A percentile compares a stretch with the other conserved stretches of the same genome.
Conservation (phyloP, 2,329 filamentous ascomycete genomes). For the Colletotrichum sp. region DNA sequence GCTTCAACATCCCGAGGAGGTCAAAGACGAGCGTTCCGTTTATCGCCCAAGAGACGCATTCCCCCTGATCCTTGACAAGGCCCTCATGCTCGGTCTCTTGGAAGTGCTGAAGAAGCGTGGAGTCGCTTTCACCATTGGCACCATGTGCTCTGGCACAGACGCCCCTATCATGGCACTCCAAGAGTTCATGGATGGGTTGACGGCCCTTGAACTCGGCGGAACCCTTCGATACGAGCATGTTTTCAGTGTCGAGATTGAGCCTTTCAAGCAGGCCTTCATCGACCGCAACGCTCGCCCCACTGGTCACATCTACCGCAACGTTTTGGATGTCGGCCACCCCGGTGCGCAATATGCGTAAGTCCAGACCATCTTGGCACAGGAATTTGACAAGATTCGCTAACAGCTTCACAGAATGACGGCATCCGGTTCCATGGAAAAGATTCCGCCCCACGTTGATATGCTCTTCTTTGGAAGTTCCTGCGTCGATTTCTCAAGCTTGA, state of each 20-base stretch:
- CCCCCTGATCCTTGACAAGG: neutral
- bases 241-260: slow-evolving; percentile 68
- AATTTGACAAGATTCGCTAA: neutral
- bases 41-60: slow-evolving; percentile 13
- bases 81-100: slow-evolving; percentile 20
- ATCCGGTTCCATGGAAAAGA: slow-evolving; percentile 61
- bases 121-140: slow-evolving; percentile 56
- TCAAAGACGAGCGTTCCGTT: slow-evolving; percentile 1
- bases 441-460: slow-evolving; percentile 66
- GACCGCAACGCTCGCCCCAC: slow-evolving; percentile 59
- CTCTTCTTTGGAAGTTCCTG: slow-evolving; percentile 78
- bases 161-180: slow-evolving; percentile 71
- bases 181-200: slow-evolving; percentile 53
- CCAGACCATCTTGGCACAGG: neutral
- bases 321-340: slow-evolving; percentile 55
- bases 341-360: slow-evolving; percentile 48
- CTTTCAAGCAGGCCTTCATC: slow-evolving; percentile 69
- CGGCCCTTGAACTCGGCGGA: slow-evolving; percentile 28
- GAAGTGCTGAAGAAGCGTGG: slow-evolving; percentile 30
- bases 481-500: slow-evolving; percentile 75
- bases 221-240: slow-evolving; percentile 55
- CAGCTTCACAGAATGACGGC: slow-evolving; percentile 62
- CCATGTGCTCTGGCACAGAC: slow-evolving; percentile 82
- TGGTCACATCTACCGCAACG: slow-evolving; percentile 60
- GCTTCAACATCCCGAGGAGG: neutral